Evolutionary conservation across 2,329 filamentous ascomycete genomes (phyloP), one percentile per base, ranked within the genome.

Genomic region (Leptographium procerum): DNA sequence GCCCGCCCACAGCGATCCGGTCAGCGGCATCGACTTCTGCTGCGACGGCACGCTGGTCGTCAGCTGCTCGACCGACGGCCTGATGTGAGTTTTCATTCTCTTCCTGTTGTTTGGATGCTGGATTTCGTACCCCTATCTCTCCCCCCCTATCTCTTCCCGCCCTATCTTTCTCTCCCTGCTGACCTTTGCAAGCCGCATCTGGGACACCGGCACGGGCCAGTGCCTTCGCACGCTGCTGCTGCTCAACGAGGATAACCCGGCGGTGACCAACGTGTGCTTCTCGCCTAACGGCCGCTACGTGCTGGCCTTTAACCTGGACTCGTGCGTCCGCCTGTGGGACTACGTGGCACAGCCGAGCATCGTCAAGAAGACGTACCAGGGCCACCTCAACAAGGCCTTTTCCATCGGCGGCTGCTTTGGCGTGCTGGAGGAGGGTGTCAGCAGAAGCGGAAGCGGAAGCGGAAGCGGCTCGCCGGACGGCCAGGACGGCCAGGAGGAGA

Each of bases 361-460:
- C 31, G 94, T 94, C 65, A 87, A 96, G 67, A 99, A 99, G 78
- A 99, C 94, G 16, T 99, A 97, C 71, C 91, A 96, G 69, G 94
- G 94, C 0, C 94, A 97, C 67, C 74, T 77, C 57, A 99, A 99
- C 70, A 79, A 83, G 57, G 86, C 86, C 61, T 97, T 88, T 72
- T 92, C 89, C 63, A 79, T 97, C n/a, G 83, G 83, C 3, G 89
- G 91, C 4, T 86, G 86, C 47, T 96, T 97, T 68, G 91, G 89
- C 14, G 78, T 82, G 57, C 66, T 72, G 66, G 66, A 65, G 16
- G 56, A 47, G n/a, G n/a, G n/a, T n/a, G n/a, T n/a, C n/a, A n/a
- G n/a, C n/a, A n/a, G n/a, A n/a, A n/a, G n/a, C n/a, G n/a, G n/a
- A n/a, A n/a, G n/a, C n/a, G n/a, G n/a, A n/a, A n/a, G n/a, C n/a